Evolutionary conservation across 176 grass and related monocot species (phyloP), one percentile per base, ranked within the genome.

Genomic region (Avena eriantha): DNA sequence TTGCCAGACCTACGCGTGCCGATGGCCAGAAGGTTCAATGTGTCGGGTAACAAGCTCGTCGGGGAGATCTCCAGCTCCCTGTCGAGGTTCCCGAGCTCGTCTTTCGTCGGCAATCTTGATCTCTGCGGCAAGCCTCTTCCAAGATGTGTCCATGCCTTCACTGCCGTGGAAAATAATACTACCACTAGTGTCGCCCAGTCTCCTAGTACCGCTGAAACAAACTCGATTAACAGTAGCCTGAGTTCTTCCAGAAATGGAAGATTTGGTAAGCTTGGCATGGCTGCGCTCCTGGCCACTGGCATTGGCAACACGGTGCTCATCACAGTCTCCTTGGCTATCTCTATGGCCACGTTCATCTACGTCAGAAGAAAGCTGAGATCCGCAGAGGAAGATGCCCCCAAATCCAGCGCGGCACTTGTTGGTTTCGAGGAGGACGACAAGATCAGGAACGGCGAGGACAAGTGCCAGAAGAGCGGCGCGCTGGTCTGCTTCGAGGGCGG

Each of bases 401-500:
- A 81, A 12, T 66, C 78, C 33, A 58, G 33, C 12, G 83, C 55
- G 2, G 36, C 79, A 6, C 33, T 82, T n/a, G 34, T 82, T n/a
- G 34, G 72, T 36, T 76, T 89, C 11, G 50, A 87, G 11, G 91
- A 89, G 23, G 71, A 78, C 0, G 74, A 81, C 14, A 87, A 82
- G 22, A 34, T 39, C 31, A 51, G 35, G 13, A 55, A 5, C 1
- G 77, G 86, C 2, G 78, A 92, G 33, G 78, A 84, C 2, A 86
- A 88, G 80, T 66, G 53, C 57, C 86, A 82, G 66, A 93, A 82
- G 84, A 58, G 59, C 57, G 81, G 73, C 26, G 88, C 80, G 22
- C 82, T 95, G 12, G 50, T 95, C 50, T 85, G 80, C 84, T 95
- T 95, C 78, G 89, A 95, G 4, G 94, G 91, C 74, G 91, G 94